Conservation (phyloP, 805 yeast genomes). For the Tetrapisispora fleetii region DNA sequence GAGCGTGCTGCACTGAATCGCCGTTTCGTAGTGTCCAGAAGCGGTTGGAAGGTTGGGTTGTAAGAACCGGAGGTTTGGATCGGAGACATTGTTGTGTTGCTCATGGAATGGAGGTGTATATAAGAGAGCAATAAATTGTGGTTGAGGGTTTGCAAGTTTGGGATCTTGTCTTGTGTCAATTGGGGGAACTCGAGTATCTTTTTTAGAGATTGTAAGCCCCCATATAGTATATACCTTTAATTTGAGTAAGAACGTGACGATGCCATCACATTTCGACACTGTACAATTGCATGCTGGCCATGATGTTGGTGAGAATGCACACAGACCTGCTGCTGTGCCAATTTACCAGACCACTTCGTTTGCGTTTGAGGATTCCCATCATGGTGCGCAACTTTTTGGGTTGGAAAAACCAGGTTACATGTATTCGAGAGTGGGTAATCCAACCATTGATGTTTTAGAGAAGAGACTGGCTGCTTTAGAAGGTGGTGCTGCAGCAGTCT, state of each 20-base stretch:
- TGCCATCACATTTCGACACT: slow-evolving; percentile 74
- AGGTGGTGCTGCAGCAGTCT: slow-evolving; percentile 84
- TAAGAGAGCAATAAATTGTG: no score
- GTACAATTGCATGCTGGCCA: slow-evolving; percentile 95
- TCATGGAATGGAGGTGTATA: no score
- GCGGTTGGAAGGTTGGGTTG: no score
- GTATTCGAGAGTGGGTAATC: slow-evolving; percentile 86
- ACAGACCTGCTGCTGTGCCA: slow-evolving; percentile 82
- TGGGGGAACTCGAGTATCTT: no score
- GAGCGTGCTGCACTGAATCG: no score
- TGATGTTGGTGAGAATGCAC: slow-evolving; percentile 48
- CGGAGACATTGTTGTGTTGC: no score
- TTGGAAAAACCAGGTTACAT: slow-evolving; percentile 76
- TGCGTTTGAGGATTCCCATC: slow-evolving; percentile 77
- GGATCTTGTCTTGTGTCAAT: no score
- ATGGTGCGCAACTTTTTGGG: slow-evolving; percentile 87
- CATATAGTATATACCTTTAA: neutral
- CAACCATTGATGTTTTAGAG: slow-evolving; percentile 87
- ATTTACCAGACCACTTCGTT: slow-evolving; percentile 87
- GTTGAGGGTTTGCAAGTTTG: no score
- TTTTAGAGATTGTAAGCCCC: no score
- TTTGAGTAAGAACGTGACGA: slow-evolving; percentile 5
- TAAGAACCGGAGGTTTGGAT: no score
- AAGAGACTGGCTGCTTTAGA: slow-evolving; percentile 88
- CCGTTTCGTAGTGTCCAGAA: no score